Percentiles rank a stretch among this genome's conserved stretches.
Evolutionary conservation across 306 rosid species (phyloP).

Genomic region (Medicago lupulina): DNA sequence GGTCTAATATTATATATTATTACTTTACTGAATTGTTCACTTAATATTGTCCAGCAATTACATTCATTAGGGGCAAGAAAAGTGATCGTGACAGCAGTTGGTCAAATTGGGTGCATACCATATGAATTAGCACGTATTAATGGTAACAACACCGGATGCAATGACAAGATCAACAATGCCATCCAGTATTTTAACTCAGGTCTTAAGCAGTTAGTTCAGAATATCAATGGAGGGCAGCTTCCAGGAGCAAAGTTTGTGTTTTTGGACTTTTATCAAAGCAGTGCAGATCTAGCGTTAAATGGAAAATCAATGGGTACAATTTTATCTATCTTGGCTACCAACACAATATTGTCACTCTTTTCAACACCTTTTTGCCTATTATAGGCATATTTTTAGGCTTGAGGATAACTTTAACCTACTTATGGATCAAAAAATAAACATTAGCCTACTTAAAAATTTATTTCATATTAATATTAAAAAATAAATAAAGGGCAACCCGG

Average conservation of each 20-base stretch:
- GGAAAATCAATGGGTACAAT: constrained; percentile 58
- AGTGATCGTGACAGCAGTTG: constrained; percentile 76
- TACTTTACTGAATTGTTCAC: no score
- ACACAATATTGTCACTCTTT: no score
- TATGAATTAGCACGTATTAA: constrained; percentile 72
- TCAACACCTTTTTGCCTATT: no score
- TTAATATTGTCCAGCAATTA: constrained; percentile 68
- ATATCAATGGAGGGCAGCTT: constrained; percentile 69
- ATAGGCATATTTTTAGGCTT: no score
- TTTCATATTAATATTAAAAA: no score
- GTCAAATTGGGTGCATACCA: constrained; percentile 94
- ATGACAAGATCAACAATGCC: constrained; percentile 75
- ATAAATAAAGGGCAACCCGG: no score
- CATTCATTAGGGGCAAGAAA: constrained; percentile 85
- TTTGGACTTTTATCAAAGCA: constrained; percentile 72
- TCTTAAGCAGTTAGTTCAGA: constrained; percentile 63
- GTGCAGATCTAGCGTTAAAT: constrained; percentile 57
- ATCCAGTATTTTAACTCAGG: constrained; percentile 74
- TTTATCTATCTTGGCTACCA: background rate
- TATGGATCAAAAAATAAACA: no score
- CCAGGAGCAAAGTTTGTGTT: constrained; percentile 85
- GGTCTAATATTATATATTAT: no score
- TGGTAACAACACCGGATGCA: constrained; percentile 71
- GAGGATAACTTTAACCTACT: no score
- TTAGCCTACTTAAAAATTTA: no score